Percentiles rank a stretch among this genome's conserved stretches.
Conservation (phyloP, 1,284 basidiomycete species). For the Laetiporus sulphureus region DNA sequence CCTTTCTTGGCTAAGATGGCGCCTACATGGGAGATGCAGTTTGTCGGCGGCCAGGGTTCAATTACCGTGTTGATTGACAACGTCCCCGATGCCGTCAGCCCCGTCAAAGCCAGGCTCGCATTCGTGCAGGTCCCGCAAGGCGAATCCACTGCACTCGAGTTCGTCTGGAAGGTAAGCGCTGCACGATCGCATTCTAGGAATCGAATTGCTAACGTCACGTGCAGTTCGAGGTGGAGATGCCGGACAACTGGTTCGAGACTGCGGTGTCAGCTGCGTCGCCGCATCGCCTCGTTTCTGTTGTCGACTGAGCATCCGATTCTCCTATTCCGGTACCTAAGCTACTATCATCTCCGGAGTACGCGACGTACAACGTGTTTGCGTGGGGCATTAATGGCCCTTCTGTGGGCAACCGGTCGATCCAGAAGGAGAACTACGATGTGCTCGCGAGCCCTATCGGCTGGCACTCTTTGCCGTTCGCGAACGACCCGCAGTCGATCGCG, state of each 20-base stretch:
- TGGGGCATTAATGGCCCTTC: constrained; percentile 75
- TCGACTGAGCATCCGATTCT: constrained; percentile 79
- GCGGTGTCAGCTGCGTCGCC: constrained; percentile 57
- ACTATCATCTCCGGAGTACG: constrained; percentile 29
- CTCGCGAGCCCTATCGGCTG: constrained; percentile 84
- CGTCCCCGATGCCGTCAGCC: constrained; percentile 66
- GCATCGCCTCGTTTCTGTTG: constrained; percentile 69
- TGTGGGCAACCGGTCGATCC: constrained; percentile 48
- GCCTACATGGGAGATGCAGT: constrained; percentile 38
- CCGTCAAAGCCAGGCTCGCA: constrained; percentile 65
- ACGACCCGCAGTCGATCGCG: constrained; percentile 41
- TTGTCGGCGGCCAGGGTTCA: constrained; percentile 43
- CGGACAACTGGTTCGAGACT: constrained; percentile 82
- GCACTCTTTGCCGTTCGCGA: constrained; percentile 64
- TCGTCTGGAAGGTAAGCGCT: constrained; percentile 59
- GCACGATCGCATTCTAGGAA: constrained; percentile 1
- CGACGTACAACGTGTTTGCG: constrained; percentile 59
- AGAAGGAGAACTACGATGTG: constrained; percentile 60
- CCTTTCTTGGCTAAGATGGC: constrained; percentile 44
- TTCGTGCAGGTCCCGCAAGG: constrained; percentile 69
- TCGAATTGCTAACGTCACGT: background rate
- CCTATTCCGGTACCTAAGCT: constrained; percentile 36
- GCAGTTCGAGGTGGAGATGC: constrained; percentile 78
- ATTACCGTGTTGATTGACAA: constrained; percentile 37
- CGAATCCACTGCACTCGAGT: constrained; percentile 46